A percentile compares a stretch with the other conserved stretches of the same genome.
Conservation (phyloP, 2,329 filamentous ascomycete species). For the Xylariales sp. region DNA sequence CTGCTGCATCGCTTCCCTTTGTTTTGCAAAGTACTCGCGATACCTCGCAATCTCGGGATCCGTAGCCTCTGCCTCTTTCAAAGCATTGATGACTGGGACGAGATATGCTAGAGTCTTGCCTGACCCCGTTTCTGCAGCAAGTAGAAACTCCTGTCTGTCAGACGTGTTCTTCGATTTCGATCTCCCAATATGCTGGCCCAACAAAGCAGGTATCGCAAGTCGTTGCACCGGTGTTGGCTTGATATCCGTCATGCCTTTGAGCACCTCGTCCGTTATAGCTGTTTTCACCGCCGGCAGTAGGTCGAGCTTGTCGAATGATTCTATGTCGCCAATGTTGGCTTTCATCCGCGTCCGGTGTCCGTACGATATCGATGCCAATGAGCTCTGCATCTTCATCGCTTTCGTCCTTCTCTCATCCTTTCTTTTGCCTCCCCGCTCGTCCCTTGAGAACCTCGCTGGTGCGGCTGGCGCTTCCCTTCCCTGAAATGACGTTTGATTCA, state of each 20-base stretch:
- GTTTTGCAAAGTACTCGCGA: constrained; percentile 48
- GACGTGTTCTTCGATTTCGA: constrained; percentile 26
- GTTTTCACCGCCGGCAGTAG: constrained; percentile 68
- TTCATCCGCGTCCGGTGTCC: constrained; percentile 46
- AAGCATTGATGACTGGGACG: constrained; percentile 74
- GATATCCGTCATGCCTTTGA: constrained; percentile 70
- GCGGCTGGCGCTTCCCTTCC: constrained; percentile 16
- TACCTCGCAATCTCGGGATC: constrained; percentile 57
- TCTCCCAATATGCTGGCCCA: constrained; percentile 50
- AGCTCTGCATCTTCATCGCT: constrained; percentile 89
- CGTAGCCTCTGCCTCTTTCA: constrained; percentile 69
- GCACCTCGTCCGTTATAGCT: constrained; percentile 66
- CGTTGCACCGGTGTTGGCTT: constrained; percentile 85
- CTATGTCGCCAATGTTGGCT: constrained; percentile 52
- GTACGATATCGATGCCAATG: constrained; percentile 73
- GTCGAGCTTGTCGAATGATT: constrained; percentile 76
- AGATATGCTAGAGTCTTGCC: constrained; percentile 95
- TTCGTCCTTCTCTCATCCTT: constrained; percentile 57
- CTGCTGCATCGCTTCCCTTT: constrained; percentile 52
- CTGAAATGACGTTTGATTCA: constrained; percentile 13
- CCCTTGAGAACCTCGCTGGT: constrained; percentile 28
- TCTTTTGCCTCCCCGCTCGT: constrained; percentile 29
- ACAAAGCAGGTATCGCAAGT: constrained; percentile 77
- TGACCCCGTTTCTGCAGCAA: constrained; percentile 94
- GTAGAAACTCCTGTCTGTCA: constrained; percentile 58